phyloP scores from a whole-genome alignment of 306 rosid species.

The Cotoneaster glaucophyllus region DNA sequence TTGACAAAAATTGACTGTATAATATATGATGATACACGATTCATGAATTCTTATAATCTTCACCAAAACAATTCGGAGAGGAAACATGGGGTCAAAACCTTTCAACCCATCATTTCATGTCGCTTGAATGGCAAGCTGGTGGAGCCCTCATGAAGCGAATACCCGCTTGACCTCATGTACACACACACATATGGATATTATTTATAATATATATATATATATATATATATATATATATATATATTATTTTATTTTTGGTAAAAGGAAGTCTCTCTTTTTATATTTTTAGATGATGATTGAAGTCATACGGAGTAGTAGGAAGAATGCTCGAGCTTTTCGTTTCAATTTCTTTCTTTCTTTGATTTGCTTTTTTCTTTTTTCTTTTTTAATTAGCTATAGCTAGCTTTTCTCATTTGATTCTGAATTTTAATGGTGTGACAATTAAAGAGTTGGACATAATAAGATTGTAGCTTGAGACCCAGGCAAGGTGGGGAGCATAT shows the following conservation, averaged over 20 bases:
- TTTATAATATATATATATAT: background rate
- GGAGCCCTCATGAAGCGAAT: conserved; percentile 49
- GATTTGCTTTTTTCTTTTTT: background rate
- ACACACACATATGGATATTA: background rate
- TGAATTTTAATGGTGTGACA: conserved; percentile 16
- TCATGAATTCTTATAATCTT: fast-evolving
- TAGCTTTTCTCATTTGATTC: conserved; percentile 17
- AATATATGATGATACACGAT: too few relatives aligned
- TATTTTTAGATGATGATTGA: conserved; percentile 64
- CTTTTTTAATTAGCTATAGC: background rate
- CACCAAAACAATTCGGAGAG: fast-evolving
- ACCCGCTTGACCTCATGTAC: conserved; percentile 71
- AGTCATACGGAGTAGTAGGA: conserved; percentile 36
- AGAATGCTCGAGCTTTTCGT: conserved; percentile 28
- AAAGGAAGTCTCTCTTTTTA: conserved; percentile 43
- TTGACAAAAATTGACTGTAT: too few relatives aligned
- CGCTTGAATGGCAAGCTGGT: conserved; percentile 37
- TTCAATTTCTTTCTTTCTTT: conserved; percentile 25
- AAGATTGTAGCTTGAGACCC: conserved; percentile 53
- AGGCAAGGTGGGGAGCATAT: conserved; percentile 93
- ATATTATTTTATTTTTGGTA: background rate
- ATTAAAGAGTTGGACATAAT: conserved; percentile 16
- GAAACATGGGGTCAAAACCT: conserved; percentile 32
- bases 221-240: background rate
- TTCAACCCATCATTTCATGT: conserved; percentile 88